phyloP scores from a whole-genome alignment of 1,139 yeast genomes.

The Saccharomyces hybrid region DNA sequence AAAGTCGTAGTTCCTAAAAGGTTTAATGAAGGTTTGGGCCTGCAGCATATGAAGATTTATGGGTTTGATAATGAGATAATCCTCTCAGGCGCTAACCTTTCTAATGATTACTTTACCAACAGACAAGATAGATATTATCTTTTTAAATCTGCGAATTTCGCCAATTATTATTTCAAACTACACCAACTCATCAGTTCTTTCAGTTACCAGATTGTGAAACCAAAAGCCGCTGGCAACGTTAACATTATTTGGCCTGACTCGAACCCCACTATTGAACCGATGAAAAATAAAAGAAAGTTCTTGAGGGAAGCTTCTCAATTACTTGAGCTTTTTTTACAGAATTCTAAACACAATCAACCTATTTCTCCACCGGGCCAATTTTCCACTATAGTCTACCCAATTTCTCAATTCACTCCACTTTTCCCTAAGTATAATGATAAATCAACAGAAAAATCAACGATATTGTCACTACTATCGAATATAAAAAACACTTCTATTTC shows the following conservation, averaged over 20 bases:
- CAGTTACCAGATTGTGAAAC: slow-evolving; percentile 56
- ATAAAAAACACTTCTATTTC: slow-evolving; percentile 48
- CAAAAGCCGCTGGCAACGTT: slow-evolving; percentile 54
- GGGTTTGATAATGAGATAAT: slow-evolving; percentile 90
- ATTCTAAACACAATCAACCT: slow-evolving; percentile 16
- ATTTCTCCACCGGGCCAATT: slow-evolving; percentile 27
- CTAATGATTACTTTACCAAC: slow-evolving; percentile 85
- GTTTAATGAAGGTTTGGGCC: slow-evolving; percentile 83
- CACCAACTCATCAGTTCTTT: slow-evolving; percentile 61
- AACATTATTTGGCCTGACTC: slow-evolving; percentile 65
- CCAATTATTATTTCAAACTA: slow-evolving; percentile 66
- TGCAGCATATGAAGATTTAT: slow-evolving; percentile 95
- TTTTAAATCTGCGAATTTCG: slow-evolving; percentile 48
- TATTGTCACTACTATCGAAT: slow-evolving; percentile 53
- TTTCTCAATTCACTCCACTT: slow-evolving; percentile 85
- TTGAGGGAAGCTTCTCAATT: slow-evolving; percentile 50
- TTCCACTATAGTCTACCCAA: slow-evolving; percentile 79
- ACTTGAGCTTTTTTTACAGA: slow-evolving; percentile 51
- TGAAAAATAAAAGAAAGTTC: slow-evolving; percentile 49
- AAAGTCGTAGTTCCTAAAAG: slow-evolving; percentile 68
- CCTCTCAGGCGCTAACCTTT: slow-evolving; percentile 85
- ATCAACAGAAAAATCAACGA: slow-evolving; percentile 76
- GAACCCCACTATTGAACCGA: slow-evolving; percentile 71
- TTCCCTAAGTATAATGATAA: slow-evolving; percentile 43
- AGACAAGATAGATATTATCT: slow-evolving; percentile 89